These are phyloP conservation scores for Pythium rhizo-oryzae DNA, from an alignment of 352 stramenopile species.

Conservation along the genomic window DNA sequence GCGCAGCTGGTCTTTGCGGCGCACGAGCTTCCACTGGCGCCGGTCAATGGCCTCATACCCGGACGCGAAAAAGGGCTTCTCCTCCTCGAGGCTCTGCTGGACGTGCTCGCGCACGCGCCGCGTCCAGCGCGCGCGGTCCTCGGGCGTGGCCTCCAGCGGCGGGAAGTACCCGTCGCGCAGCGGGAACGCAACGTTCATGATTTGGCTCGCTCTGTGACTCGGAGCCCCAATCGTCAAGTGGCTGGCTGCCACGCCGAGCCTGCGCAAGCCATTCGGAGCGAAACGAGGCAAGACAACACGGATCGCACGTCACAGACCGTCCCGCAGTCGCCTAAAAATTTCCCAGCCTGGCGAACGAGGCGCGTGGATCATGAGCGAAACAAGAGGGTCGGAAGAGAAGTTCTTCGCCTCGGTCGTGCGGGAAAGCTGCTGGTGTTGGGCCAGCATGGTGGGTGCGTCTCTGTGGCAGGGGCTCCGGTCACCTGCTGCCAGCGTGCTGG, in stretches of 20 bases:
- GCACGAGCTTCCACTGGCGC: constrained; percentile 21
- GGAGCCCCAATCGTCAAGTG: neutral
- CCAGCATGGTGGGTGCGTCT: too few relatives aligned
- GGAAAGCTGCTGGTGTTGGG: too few relatives aligned
- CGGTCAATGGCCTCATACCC: constrained; percentile 17
- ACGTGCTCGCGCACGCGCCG: constrained; percentile 16
- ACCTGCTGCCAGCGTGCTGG: too few relatives aligned
- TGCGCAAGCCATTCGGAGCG: too few relatives aligned
- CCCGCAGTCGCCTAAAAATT: too few relatives aligned
- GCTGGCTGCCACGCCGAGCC: too few relatives aligned
- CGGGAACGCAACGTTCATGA: constrained; percentile 23
- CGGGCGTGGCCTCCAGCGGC: constrained; percentile 10
- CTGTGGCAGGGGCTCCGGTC: neutral
- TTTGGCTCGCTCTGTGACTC: neutral
- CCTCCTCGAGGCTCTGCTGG: constrained; percentile 5
- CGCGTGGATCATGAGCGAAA: too few relatives aligned
- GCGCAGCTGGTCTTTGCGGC: constrained; percentile 24
- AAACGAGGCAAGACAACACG: too few relatives aligned
- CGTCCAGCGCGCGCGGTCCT: constrained; percentile 10
- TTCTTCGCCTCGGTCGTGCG: too few relatives aligned
- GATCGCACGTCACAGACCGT: neutral
- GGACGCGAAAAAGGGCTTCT: constrained; percentile 11
- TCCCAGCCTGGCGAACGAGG: too few relatives aligned
- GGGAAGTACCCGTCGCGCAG: constrained; percentile 21
- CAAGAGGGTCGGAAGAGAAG: too few relatives aligned